Evolutionary conservation across 1,284 basidiomycete species (phyloP).

Genomic region (Phenoliferia sp.): DNA sequence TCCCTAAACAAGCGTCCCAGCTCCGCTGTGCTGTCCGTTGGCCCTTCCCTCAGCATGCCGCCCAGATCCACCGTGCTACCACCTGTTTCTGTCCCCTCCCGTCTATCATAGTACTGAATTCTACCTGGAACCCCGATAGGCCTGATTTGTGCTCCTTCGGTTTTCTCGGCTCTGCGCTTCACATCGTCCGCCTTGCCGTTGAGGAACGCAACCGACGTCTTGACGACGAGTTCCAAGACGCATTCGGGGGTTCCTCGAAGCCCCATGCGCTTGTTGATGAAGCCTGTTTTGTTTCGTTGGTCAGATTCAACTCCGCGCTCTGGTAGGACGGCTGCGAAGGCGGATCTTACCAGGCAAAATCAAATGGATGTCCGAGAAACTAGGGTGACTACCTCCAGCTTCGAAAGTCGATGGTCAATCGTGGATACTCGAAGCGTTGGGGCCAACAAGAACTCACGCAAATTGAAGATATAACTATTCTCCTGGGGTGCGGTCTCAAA

Average conservation of each 20-base stretch:
- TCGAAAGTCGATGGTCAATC: background rate
- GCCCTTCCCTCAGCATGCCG: too few species aligned
- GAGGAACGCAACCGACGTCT: background rate
- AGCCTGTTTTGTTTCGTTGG: background rate
- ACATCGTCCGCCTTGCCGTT: background rate
- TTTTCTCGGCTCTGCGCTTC: background rate
- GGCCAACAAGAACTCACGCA: background rate
- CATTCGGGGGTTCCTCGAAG: background rate
- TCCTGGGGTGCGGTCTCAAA: background rate
- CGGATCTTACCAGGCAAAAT: background rate
- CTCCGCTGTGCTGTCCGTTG: too few species aligned
- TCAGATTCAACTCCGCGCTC: background rate
- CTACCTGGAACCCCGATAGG: background rate
- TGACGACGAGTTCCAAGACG: background rate
- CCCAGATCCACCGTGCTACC: too few species aligned
- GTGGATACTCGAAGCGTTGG: background rate
- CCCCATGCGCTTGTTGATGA: background rate
- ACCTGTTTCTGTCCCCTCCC: too few species aligned
- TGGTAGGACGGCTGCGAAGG: background rate
- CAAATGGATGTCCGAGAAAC: background rate
- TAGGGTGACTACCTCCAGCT: background rate
- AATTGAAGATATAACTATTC: background rate
- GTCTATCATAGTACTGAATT: background rate
- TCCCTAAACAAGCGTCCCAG: too few species aligned
- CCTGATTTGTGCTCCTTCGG: background rate